Base-by-base conservation (phyloP, 2,329 filamentous ascomycete genomes). In the Aspergillus brunneoviolaceus region DNA sequence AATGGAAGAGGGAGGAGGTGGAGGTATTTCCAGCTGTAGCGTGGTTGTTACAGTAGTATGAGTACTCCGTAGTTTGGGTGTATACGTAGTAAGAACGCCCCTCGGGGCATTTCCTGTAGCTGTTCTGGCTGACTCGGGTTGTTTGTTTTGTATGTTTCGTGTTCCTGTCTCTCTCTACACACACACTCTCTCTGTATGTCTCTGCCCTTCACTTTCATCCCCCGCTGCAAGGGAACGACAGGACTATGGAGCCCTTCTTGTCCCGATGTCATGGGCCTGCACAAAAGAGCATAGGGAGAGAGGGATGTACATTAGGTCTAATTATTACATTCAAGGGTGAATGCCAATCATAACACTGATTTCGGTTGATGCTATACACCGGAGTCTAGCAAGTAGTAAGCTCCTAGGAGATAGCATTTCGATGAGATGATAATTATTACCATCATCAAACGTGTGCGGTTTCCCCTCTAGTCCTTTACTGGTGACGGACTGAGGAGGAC, bases 401-500 rank as follows among this genome's bases (percentile, higher is more conserved):
- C 14, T 45, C 39, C 39, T 45, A 45, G 16, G 39, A 45, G 39
- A 45, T 45, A 45, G 39, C 14, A 7, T 45, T 45, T 45, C 39
- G 16, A 45, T 45, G 39, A 45, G 39, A 19, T 45, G 39, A 45
- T 45, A 45, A 35, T 58, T 51, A 55, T 55, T 52, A 60, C 60
- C 47, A 55, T 59, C 55, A 59, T 60, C 33, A 57, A 45, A 45
- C 5, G 39, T 45, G 39, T 19, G 39, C 39, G 14, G 39, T 45
- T 45, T 45, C 39, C 16, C 39, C 39, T 45, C 39, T 45, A 45
- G 39, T 45, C 39, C 39, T 45, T 19, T 19, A 58, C 51, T 59
- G 25, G 49, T 63, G 60, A 57, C 62, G 51, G 61, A 45, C n/a
- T 58, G 54, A 54, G 60, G 60, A 35, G 52, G 60, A 47, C 63